Percentiles rank a stretch among this genome's conserved stretches.
Conservation (phyloP, 306 rosid species). For the Quercus engelmannii region DNA sequence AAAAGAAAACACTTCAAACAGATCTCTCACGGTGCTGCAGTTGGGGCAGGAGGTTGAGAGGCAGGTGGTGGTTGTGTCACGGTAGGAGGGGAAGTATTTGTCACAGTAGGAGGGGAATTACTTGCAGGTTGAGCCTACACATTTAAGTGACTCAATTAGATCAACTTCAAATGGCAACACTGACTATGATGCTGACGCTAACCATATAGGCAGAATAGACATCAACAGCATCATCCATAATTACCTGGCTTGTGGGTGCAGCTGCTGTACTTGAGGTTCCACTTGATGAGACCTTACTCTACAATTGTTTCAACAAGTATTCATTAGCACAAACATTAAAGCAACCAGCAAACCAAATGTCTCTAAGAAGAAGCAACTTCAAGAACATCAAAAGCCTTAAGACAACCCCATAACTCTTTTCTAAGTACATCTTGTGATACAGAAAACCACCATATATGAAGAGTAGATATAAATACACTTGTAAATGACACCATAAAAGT, state of each 20-base stretch:
- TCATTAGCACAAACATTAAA: not conserved
- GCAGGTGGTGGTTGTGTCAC: slow-evolving; percentile 20
- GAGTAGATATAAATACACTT: not conserved
- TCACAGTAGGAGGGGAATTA: slow-evolving; percentile 31
- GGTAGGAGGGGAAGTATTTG: slow-evolving; percentile 33
- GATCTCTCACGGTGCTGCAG: slow-evolving; percentile 33
- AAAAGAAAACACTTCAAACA: not conserved
- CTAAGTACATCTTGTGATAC: not conserved
- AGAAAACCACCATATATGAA: not conserved
- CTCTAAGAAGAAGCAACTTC: not conserved
- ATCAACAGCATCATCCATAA: not conserved
- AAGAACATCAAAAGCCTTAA: not conserved
- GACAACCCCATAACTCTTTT: not conserved
- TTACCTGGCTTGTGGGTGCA: slow-evolving; percentile 38
- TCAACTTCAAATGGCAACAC: not conserved
- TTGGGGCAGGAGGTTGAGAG: slow-evolving; percentile 38
- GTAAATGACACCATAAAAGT: not conserved
- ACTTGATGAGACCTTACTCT: slow-evolving; percentile 33
- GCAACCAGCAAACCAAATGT: not conserved
- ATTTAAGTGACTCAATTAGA: slow-evolving; percentile 10
- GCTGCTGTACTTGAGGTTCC: slow-evolving; percentile 32
- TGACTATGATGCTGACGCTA: not conserved
- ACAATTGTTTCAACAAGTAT: not conserved
- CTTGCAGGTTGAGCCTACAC: slow-evolving; percentile 30
- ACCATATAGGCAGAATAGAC: not conserved